These are phyloP conservation scores for Trichoderma gamsii DNA, from an alignment of 495 filamentous ascomycete species.

Conservation along the genomic window DNA sequence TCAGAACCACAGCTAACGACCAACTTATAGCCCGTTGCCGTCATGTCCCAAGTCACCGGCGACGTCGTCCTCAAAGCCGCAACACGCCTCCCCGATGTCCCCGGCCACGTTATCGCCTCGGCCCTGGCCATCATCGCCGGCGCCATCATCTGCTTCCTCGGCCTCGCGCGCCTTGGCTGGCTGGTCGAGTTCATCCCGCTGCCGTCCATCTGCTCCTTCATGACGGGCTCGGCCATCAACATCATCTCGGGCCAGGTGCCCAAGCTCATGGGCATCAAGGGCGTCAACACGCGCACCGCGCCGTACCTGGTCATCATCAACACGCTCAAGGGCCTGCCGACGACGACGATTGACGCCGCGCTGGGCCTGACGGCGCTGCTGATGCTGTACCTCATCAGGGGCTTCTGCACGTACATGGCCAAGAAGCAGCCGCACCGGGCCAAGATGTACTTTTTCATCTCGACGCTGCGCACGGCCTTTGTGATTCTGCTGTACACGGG, in stretches of 20 bases:
- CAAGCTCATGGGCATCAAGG: slow-evolving; percentile 41
- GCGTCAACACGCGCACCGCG: slow-evolving; percentile 42
- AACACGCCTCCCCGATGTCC: slow-evolving; percentile 35
- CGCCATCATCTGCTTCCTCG: slow-evolving; percentile 41
- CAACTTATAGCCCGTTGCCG: slow-evolving; percentile 70
- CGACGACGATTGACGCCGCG: slow-evolving; percentile 44
- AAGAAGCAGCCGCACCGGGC: slow-evolving; percentile 32
- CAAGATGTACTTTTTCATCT: slow-evolving; percentile 41
- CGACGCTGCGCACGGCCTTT: slow-evolving; percentile 40
- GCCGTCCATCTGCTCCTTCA: slow-evolving; percentile 47
- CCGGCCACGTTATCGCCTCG: slow-evolving; percentile 35
- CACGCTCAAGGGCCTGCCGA: slow-evolving; percentile 41
- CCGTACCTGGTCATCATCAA: slow-evolving; percentile 50
- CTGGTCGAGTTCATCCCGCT: slow-evolving; percentile 50
- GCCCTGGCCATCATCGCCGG: slow-evolving; percentile 44
- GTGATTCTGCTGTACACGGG: slow-evolving; percentile 40
- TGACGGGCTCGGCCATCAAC: slow-evolving; percentile 49
- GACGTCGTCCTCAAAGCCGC: slow-evolving; percentile 58
- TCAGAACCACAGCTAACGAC: slow-evolving; percentile 5
- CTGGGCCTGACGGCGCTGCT: slow-evolving; percentile 47
- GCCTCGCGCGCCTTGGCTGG: slow-evolving; percentile 42
- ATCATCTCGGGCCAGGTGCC: slow-evolving; percentile 48
- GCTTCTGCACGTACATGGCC: slow-evolving; percentile 37
- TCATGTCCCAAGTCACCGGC: slow-evolving; percentile 86
- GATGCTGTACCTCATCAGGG: slow-evolving; percentile 44